phyloP scores from a whole-genome alignment of 2,329 filamentous ascomycete genomes.

The Fusarium sp. region DNA sequence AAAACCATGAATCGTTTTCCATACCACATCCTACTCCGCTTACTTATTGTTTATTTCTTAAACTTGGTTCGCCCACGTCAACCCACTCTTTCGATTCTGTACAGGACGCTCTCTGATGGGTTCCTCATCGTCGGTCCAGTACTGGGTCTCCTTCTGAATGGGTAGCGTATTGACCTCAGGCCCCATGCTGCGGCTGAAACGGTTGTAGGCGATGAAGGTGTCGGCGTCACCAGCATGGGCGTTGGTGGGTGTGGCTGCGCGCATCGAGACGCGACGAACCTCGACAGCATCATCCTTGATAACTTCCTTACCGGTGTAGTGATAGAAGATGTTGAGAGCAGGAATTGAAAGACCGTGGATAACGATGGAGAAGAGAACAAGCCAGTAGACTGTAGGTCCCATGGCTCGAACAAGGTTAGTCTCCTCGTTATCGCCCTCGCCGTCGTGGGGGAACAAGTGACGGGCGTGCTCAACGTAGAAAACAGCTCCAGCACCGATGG shows the following conservation, averaged over 20 bases:
- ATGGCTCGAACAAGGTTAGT: conserved; percentile 52
- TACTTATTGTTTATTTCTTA: background rate
- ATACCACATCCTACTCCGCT: background rate
- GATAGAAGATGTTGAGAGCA: conserved; percentile 29
- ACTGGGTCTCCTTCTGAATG: background rate
- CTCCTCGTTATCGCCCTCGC: conserved; percentile 50
- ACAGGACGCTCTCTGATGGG: background rate
- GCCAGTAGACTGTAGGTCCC: conserved; percentile 55
- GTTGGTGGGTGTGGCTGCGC: background rate
- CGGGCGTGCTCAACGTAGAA: conserved; percentile 72
- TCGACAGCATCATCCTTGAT: conserved; percentile 46
- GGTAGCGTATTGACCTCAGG: background rate
- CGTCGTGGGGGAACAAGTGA: conserved; percentile 53
- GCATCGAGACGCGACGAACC: background rate
- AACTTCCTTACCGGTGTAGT: conserved; percentile 48
- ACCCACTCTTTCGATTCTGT: background rate
- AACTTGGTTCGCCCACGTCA: background rate
- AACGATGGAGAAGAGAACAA: conserved; percentile 48
- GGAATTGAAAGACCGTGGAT: conserved; percentile 58
- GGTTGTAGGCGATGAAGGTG: conserved; percentile 18
- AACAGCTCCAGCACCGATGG: conserved; percentile 79
- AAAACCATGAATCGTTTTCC: background rate
- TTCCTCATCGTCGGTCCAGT: background rate
- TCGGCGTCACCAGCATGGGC: background rate
- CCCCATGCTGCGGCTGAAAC: conserved; percentile 10